A percentile compares a stretch with the other conserved stretches of the same genome.
phyloP scores from a whole-genome alignment of 345 rosid genomes.

The Hirschfeldia incana region DNA sequence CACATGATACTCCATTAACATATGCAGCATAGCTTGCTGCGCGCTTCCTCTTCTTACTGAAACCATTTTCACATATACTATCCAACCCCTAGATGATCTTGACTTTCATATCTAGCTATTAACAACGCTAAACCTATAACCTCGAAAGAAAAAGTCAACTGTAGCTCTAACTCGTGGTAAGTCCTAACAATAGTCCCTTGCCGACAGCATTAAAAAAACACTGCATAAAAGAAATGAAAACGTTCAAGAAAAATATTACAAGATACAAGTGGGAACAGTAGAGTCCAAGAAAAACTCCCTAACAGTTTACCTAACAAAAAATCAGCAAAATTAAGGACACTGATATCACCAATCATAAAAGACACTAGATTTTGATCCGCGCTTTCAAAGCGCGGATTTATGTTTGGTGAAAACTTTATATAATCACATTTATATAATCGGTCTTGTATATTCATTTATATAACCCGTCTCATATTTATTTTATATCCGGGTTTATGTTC shows the following conservation, averaged over 20 bases:
- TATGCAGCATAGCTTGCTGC: constrained; percentile 39
- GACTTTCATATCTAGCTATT: constrained; percentile 65
- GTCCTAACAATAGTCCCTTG: constrained; percentile 46
- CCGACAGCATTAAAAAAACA: constrained; percentile 31
- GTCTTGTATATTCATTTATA: no score
- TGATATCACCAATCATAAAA: constrained; percentile 1
- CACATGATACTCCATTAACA: constrained; percentile 46
- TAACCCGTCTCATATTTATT: no score
- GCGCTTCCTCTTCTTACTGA: constrained; percentile 55
- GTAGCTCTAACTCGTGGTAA: constrained; percentile 36
- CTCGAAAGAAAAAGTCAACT: constrained; percentile 38
- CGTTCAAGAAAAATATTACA: no score
- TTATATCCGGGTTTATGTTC: no score
- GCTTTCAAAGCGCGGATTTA: no score
- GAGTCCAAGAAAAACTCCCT: no score
- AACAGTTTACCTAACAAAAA: no score
- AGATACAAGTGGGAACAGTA: no score
- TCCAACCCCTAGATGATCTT: constrained; percentile 60
- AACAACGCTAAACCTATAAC: constrained; percentile 51
- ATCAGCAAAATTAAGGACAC: no score
- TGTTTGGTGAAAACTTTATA: no score
- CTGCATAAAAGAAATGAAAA: constrained; percentile 28
- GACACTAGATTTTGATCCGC: no score
- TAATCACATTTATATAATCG: no score
- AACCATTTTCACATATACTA: constrained; percentile 45